Conservation (phyloP, 176 grass and related monocot species). For the Triticum dicoccoides region DNA sequence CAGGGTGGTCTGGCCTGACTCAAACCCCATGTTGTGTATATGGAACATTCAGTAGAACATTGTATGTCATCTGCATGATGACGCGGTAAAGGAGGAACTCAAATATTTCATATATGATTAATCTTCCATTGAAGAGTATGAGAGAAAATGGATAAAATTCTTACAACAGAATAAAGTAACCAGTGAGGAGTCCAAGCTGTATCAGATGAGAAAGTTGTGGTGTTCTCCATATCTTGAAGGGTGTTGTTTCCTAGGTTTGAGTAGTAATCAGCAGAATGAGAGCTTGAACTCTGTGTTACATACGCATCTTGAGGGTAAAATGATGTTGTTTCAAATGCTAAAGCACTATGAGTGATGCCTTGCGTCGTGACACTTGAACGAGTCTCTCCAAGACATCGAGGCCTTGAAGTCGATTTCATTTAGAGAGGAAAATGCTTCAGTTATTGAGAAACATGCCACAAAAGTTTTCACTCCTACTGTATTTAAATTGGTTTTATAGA, state of each 20-base stretch:
- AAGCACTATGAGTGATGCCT: neutral
- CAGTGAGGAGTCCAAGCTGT: neutral
- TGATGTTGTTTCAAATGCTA: neutral
- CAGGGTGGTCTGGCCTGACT: neutral
- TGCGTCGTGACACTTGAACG: neutral
- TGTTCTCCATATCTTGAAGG: neutral
- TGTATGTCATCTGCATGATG: neutral
- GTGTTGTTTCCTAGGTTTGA: neutral
- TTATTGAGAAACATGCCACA: neutral
- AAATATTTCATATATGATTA: neutral
- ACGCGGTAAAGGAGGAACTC: neutral
- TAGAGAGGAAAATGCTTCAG: neutral
- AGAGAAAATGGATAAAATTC: neutral
- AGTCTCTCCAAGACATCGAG: neutral
- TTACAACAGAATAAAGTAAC: no score
- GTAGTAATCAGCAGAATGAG: neutral
- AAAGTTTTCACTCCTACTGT: neutral
- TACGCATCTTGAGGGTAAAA: neutral
- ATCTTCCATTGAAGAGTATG: neutral
- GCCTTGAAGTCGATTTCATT: neutral
- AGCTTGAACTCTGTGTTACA: neutral
- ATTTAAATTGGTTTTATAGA: neutral
- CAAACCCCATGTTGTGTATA: neutral
- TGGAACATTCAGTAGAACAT: neutral
- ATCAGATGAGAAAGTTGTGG: neutral